Evolutionary conservation across 2,329 filamentous ascomycete genomes (phyloP).

Genomic region (Trichoderma guizhouense): DNA sequence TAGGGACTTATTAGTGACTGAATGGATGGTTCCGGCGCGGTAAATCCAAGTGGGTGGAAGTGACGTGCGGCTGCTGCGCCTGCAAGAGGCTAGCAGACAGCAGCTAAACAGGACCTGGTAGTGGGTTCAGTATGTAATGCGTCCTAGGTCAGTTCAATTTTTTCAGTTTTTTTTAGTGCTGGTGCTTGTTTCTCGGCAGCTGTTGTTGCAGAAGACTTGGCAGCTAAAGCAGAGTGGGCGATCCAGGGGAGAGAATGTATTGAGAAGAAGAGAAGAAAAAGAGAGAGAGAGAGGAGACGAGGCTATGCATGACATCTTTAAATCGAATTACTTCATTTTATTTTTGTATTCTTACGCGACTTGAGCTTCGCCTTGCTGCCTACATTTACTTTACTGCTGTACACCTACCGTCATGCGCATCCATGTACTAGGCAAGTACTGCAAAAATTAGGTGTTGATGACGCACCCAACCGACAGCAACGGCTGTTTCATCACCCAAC

Average conservation of each 20-base stretch:
- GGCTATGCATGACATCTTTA: neutral
- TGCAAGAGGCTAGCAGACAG: slow-evolving; percentile 9
- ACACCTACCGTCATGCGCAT: neutral
- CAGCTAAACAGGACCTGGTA: neutral
- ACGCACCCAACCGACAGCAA: neutral
- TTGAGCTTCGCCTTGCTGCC: neutral
- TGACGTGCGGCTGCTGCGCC: slow-evolving; percentile 11
- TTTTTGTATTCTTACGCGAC: neutral
- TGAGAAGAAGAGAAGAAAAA: neutral
- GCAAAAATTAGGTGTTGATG: neutral
- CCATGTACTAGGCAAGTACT: neutral
- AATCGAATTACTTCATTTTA: neutral
- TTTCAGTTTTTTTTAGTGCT: neutral
- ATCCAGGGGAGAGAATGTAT: neutral
- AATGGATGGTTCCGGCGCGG: slow-evolving; percentile 8
- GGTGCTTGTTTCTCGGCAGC: neutral
- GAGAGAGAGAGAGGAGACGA: neutral
- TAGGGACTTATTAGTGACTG: neutral
- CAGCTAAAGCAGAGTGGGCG: neutral
- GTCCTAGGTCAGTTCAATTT: neutral
- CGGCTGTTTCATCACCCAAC: neutral
- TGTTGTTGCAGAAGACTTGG: neutral
- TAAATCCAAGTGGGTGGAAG: slow-evolving; percentile 5
- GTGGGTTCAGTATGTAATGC: neutral
- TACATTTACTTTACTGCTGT: neutral